Conservation (phyloP, 176 grass and related monocot species). For the Carex pumila region DNA sequence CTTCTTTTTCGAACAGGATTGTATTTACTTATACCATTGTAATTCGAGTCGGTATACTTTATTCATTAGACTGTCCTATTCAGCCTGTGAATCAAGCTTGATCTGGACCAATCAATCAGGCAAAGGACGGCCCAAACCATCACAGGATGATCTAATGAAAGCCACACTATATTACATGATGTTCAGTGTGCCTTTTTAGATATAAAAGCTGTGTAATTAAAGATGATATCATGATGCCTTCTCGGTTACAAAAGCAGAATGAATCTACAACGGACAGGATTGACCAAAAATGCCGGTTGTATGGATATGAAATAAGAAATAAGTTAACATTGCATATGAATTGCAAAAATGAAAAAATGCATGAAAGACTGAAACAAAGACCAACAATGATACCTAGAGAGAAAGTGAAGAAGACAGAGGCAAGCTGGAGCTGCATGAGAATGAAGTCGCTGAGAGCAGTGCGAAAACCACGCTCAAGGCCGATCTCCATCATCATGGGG, state of each 20-base stretch:
- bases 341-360: not conserved
- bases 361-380: not conserved
- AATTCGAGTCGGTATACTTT: too few species aligned
- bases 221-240: not conserved
- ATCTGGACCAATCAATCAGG: not conserved
- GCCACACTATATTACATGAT: not conserved
- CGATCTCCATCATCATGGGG: conserved; percentile 99
- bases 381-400: conserved; percentile 47
- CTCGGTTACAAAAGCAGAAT: not conserved
- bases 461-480: conserved; percentile 90
- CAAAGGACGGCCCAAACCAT: not conserved
- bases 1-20: not conserved
- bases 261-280: not conserved
- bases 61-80: not conserved
- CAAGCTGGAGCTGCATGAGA: conserved; percentile 94
- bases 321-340: not conserved
- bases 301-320: not conserved
- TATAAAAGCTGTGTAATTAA: not conserved
- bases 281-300: not conserved
- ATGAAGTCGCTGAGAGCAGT: conserved; percentile 93
- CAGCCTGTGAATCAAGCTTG: not conserved
- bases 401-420: conserved; percentile 99
- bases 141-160: not conserved
- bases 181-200: not conserved
- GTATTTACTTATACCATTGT: not conserved